Conservation (phyloP, 495 filamentous ascomycete genomes). For the Aspergillus funiculosus region DNA sequence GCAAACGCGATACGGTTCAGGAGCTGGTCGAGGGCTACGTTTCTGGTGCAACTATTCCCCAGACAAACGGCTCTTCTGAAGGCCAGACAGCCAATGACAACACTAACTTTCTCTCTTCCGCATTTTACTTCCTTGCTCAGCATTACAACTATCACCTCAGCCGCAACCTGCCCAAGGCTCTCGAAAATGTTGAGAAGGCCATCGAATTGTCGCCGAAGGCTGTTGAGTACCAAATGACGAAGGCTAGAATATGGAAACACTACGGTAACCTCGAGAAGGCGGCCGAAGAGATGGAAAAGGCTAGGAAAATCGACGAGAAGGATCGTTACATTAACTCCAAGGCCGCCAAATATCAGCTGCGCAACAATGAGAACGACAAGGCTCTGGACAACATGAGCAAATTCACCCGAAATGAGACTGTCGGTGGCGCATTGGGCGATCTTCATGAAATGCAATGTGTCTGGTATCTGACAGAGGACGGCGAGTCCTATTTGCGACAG, state of each 20-base stretch:
- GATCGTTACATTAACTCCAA: conserved; percentile 99
- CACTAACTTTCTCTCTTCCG: conserved; percentile 61
- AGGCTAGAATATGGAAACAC: conserved; percentile 93
- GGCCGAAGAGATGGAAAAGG: conserved; percentile 81
- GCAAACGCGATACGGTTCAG: conserved; percentile 70
- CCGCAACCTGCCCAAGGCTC: conserved; percentile 74
- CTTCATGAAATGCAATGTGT: conserved; percentile 98
- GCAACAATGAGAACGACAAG: conserved; percentile 83
- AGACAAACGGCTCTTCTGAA: conserved; percentile 44
- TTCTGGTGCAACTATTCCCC: conserved; percentile 35
- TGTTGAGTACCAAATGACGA: conserved; percentile 92
- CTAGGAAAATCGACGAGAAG: conserved; percentile 73
- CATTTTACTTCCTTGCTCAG: conserved; percentile 88
- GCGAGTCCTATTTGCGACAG: conserved; percentile 80
- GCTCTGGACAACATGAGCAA: conserved; percentile 85
- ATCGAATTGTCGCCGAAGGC: conserved; percentile 69
- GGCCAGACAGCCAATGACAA: conserved; percentile 46
- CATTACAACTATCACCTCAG: conserved; percentile 93
- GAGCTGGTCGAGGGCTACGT: conserved; percentile 74
- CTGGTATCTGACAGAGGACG: conserved; percentile 95
- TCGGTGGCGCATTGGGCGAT: conserved; percentile 82
- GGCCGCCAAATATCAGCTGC: conserved; percentile 91
- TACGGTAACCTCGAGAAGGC: conserved; percentile 74
- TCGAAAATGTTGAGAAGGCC: conserved; percentile 74
- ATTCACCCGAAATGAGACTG: conserved; percentile 87